Evolutionary conservation across 345 rosid genomes (phyloP).

Genomic region (Syzygium jambos): DNA sequence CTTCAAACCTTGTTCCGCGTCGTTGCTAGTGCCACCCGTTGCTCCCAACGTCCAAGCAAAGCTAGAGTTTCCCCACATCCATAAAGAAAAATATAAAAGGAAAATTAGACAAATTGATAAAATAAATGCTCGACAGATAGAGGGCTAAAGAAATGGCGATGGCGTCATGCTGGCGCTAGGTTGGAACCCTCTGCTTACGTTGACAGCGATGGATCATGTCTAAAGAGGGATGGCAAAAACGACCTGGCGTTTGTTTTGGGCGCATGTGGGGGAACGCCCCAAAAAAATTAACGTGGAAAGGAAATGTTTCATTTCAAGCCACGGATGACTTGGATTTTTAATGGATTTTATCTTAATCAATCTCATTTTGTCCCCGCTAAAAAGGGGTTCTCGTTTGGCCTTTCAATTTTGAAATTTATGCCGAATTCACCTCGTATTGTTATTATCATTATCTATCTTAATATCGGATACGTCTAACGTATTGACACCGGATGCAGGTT

Average conservation of each 20-base stretch:
- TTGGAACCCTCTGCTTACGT: background rate
- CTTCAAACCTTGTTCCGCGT: conserved; percentile 13
- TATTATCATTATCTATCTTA: background rate
- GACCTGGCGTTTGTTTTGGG: background rate
- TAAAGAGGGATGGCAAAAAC: background rate
- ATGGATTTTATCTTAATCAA: background rate
- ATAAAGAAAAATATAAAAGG: background rate
- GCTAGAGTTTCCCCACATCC: background rate
- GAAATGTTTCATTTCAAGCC: background rate
- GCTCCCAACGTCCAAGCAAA: background rate
- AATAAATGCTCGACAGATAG: background rate
- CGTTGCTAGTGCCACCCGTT: background rate
- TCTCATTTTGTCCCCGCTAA: background rate
- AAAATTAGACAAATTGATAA: background rate
- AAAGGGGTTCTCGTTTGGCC: background rate
- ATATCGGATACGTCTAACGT: background rate
- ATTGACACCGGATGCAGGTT: background rate
- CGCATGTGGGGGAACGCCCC: background rate
- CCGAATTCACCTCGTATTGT: background rate
- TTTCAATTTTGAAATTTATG: background rate
- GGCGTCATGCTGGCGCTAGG: background rate
- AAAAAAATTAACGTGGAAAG: background rate
- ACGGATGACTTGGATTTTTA: background rate
- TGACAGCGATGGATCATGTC: background rate
- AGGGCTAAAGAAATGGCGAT: background rate